Conservation (phyloP, 768 basidiomycete species). For the Boletus barrowsii region DNA sequence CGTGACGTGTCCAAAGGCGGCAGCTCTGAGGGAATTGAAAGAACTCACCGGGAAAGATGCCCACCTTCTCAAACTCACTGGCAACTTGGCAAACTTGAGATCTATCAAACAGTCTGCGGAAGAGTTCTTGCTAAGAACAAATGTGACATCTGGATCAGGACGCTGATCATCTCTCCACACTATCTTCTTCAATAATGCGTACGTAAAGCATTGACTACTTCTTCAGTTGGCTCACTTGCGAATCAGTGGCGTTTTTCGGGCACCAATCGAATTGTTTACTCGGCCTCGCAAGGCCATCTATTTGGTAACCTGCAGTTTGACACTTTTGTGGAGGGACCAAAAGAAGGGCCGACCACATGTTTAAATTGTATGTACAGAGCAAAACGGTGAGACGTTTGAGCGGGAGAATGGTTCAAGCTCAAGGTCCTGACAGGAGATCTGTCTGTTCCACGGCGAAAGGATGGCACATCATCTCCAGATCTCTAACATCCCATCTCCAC, state of each 20-base stretch:
- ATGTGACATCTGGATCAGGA: conserved; percentile 22
- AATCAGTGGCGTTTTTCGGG: conserved; percentile 1
- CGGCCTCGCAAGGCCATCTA: conserved; percentile 20
- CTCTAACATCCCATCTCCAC: too few species aligned
- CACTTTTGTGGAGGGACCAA: conserved; percentile 38
- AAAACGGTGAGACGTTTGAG: conserved; percentile 16
- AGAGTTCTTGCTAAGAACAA: conserved; percentile 26
- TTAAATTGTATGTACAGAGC: conserved; percentile 29
- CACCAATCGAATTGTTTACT: conserved; percentile 7
- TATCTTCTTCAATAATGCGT: conserved; percentile 14
- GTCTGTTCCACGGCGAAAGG: too few species aligned
- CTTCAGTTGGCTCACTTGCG: not conserved
- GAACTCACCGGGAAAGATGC: conserved; percentile 34
- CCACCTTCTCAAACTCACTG: conserved; percentile 30
- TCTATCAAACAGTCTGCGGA: conserved; percentile 28
- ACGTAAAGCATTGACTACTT: not conserved
- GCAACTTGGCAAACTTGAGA: conserved; percentile 32
- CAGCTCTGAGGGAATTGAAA: conserved; percentile 40
- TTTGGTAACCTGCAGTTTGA: conserved; percentile 32
- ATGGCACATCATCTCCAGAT: too few species aligned
- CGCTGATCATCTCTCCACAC: conserved; percentile 13
- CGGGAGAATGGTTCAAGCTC: too few species aligned
- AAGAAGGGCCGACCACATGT: conserved; percentile 24
- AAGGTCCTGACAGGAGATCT: too few species aligned
- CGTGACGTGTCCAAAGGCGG: conserved; percentile 38